Percentiles rank a stretch among this genome's conserved stretches.
Evolutionary conservation across 2,329 filamentous ascomycete genomes (phyloP).

Genomic region (Cadophora malorum): DNA sequence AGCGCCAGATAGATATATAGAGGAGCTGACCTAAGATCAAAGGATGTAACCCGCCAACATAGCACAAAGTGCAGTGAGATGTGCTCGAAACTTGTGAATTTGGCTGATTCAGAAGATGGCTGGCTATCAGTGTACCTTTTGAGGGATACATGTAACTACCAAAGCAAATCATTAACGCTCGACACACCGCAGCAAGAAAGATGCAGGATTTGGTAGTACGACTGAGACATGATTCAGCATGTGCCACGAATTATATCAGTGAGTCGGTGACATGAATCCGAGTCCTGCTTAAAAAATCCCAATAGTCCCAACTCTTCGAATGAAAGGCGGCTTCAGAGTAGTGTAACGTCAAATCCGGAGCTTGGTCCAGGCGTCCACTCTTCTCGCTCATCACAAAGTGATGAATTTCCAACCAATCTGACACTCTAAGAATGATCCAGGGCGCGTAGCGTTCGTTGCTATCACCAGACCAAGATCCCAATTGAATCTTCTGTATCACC

Average conservation of each 20-base stretch:
- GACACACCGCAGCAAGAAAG: not conserved
- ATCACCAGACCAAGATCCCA: not conserved
- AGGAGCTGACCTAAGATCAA: slow-evolving; percentile 35
- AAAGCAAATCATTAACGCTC: not conserved
- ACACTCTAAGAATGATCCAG: not conserved
- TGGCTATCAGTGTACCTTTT: not conserved
- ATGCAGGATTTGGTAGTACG: not conserved
- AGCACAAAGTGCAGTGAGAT: slow-evolving; percentile 23
- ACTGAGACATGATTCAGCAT: not conserved
- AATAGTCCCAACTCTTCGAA: not conserved
- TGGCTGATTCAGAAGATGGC: too few relatives aligned
- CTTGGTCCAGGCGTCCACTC: not conserved
- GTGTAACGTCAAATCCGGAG: not conserved
- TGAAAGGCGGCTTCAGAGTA: slow-evolving; percentile 4
- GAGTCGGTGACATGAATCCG: not conserved
- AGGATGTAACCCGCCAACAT: slow-evolving; percentile 29
- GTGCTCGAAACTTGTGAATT: not conserved
- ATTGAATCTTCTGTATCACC: not conserved
- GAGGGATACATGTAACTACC: not conserved
- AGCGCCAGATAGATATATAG: slow-evolving; percentile 11
- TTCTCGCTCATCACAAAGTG: not conserved
- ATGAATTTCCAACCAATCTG: not conserved
- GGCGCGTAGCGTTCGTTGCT: not conserved
- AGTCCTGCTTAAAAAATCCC: not conserved
- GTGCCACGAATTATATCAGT: not conserved